Base-by-base conservation (phyloP, 495 filamentous ascomycete species). In the Penicillium turbatum region DNA sequence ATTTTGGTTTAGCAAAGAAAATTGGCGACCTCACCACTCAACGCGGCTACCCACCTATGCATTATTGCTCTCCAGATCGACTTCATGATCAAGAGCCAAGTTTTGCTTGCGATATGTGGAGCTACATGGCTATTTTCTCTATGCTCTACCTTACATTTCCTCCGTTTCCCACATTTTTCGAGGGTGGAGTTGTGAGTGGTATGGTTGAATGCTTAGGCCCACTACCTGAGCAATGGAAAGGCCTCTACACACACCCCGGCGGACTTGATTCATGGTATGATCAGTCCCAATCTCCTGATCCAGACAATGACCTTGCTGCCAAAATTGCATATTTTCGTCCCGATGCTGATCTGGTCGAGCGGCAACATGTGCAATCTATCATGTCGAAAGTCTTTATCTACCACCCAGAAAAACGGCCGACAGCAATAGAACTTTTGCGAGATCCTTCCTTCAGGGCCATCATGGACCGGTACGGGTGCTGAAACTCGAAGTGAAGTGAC, bases 1-100 rank as follows among this genome's bases (percentile, higher is more conserved):
- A 76, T 35, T 76, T 85, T 53, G 81, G 83, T 24, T 61, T 83
- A 49, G 55, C 62, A 17, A 61, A 61, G 34, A 57, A 59, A 47
- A 38, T 46, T 24, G 53, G 52, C 43, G 56, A 63, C 26, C 43
- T 31, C n/a, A 38, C 17, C 1, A 59, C 34, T 42, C 39, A 60
- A 55, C 35, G 12, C 16, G 57, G 53, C 15, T 55, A 48, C 30
- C 41, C 53, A 44, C 48, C 48, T 51, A 35, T 31, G 41, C 21
- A 51, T 36, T 59, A 55, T 52, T 55, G 57, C 47, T 53, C 57
- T 39, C 47, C 52, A 49, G 52, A 60, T 51, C 50, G 51, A 51
- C 39, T 59, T 32, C 41, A 54, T 51, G 34, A 35, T 19, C 24
- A 54, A 37, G 38, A 54, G 38, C 46, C 46, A 45, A 54, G 51